A percentile compares a stretch with the other conserved stretches of the same genome.
These are phyloP conservation scores for Aaosphaeria arxii DNA, from an alignment of 2,329 filamentous ascomycete genomes.

Conservation along the genomic window DNA sequence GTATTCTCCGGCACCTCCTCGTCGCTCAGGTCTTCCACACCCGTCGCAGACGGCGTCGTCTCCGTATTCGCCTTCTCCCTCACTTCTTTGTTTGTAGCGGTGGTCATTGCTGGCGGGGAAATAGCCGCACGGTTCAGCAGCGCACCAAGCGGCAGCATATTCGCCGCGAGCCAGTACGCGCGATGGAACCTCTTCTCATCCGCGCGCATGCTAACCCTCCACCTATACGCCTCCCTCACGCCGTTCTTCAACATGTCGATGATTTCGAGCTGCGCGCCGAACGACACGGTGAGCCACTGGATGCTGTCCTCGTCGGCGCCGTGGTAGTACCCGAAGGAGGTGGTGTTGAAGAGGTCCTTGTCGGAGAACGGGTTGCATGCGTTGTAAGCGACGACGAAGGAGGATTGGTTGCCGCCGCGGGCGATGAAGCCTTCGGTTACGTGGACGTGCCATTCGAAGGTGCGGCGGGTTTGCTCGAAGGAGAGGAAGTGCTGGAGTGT, in stretches of 20 bases:
- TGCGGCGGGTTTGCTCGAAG: neutral
- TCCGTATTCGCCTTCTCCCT: no score
- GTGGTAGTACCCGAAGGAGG: conserved; percentile 24
- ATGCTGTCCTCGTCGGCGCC: conserved; percentile 15
- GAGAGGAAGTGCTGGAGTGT: neutral
- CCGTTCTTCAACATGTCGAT: neutral
- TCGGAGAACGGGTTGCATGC: conserved; percentile 19
- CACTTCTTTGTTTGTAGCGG: no score
- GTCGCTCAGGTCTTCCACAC: no score
- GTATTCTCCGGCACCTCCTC: no score
- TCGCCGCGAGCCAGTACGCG: conserved; percentile 28
- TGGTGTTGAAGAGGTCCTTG: conserved; percentile 5
- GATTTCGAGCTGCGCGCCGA: conserved; percentile 4
- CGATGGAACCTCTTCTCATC: conserved; percentile 22
- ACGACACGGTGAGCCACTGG: conserved; percentile 21
- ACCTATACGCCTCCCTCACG: conserved; percentile 7
- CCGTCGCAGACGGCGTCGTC: no score
- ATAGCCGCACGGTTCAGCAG: conserved; percentile 10
- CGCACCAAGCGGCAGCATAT: conserved; percentile 5
- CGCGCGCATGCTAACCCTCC: conserved; percentile 12
- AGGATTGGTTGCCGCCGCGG: conserved; percentile 8
- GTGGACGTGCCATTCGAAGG: neutral
- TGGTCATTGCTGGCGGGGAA: no score
- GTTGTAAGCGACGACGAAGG: conserved; percentile 26
- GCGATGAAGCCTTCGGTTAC: conserved; percentile 20